Conservation (phyloP, 2,329 filamentous ascomycete genomes). For the Aureobasidium sp. region DNA sequence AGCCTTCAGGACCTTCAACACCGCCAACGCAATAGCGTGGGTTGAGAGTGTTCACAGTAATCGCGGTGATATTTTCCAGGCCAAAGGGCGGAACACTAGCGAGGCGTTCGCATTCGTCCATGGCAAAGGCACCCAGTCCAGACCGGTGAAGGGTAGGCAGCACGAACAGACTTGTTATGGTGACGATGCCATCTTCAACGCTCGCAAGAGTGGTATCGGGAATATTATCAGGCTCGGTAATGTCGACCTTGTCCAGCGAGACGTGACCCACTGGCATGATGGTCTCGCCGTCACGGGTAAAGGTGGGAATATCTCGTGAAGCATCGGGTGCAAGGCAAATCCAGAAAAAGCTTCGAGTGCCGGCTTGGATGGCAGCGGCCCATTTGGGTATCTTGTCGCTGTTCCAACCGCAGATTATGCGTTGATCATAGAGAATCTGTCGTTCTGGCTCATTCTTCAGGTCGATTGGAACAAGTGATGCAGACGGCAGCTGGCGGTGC, state of each 20-base stretch:
- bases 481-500: constrained; percentile 2
- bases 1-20: constrained; percentile 21
- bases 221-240: constrained; percentile 2
- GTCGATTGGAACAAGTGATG: constrained; percentile 25
- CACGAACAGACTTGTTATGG: constrained; percentile 26
- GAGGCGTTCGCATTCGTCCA: constrained; percentile 24
- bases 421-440: constrained; percentile 24
- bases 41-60: constrained; percentile 25
- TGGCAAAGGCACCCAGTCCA: constrained; percentile 25
- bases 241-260: constrained; percentile 25
- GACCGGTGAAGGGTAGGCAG: constrained; percentile 23
- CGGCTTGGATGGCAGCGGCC: constrained; percentile 19
- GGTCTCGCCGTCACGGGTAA: not conserved
- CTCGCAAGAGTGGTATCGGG: constrained; percentile 22
- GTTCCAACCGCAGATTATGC: constrained; percentile 27
- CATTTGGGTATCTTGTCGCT: constrained; percentile 25
- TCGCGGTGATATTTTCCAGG: constrained; percentile 16
- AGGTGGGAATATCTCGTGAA: not conserved
- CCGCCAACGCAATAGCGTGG: constrained; percentile 22
- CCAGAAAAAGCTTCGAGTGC: constrained; percentile 26
- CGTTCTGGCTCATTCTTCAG: constrained; percentile 19
- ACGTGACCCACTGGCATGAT: constrained; percentile 25
- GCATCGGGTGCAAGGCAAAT: constrained; percentile 22
- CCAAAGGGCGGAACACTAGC: constrained; percentile 25
- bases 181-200: constrained; percentile 21